Conservation (phyloP, 306 rosid species). For the Citrullus amarus region DNA sequence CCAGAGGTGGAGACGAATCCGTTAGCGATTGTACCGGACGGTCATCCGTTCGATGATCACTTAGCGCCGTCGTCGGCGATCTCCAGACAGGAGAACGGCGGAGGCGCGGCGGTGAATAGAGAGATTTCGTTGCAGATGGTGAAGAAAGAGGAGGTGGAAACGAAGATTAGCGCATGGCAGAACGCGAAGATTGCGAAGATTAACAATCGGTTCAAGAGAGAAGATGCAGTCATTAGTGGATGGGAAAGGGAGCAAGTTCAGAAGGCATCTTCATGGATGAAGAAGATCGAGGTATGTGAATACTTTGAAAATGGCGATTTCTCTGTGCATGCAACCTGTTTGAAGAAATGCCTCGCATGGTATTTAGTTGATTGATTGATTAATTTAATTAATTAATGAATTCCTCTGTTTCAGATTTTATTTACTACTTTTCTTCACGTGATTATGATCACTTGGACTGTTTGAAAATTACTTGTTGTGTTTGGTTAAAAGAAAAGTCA, state of each 20-base stretch:
- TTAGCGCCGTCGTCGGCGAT: slow-evolving; percentile 16
- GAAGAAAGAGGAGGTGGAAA: slow-evolving; percentile 93
- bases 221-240: slow-evolving; percentile 69
- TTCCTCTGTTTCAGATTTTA: neutral
- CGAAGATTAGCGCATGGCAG: slow-evolving; percentile 94
- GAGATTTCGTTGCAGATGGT: slow-evolving; percentile 54
- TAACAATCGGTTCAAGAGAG: slow-evolving; percentile 85
- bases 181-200: slow-evolving; percentile 76
- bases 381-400: neutral
- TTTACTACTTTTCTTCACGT: neutral
- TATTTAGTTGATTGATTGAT: neutral
- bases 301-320: neutral
- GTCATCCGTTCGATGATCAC: slow-evolving; percentile 15
- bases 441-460: neutral
- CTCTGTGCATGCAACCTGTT: neutral
- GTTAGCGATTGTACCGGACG: slow-evolving; percentile 75
- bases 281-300: slow-evolving; percentile 63
- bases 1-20: slow-evolving; percentile 53
- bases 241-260: slow-evolving; percentile 81
- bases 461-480: neutral
- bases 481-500: neutral
- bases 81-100: slow-evolving; percentile 8
- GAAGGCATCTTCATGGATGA: slow-evolving; percentile 78
- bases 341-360: neutral
- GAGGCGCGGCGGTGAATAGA: neutral